Conservation (phyloP, 1,284 basidiomycete genomes). For the Papiliotrema flavescens region DNA sequence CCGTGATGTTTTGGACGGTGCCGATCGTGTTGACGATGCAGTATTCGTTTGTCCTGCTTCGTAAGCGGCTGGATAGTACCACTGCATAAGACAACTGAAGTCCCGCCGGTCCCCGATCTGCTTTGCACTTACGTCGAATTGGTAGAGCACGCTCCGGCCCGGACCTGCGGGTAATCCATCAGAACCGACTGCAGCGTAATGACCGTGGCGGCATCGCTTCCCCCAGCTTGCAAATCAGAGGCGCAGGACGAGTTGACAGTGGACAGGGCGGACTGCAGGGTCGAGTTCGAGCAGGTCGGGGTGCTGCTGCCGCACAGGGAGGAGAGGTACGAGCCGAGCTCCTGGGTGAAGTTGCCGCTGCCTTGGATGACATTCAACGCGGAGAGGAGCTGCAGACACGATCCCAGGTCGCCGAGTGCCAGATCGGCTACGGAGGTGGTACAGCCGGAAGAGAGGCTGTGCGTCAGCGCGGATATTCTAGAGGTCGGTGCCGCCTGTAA, state of each 20-base stretch:
- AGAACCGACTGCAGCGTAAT: constrained; percentile 22
- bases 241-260: constrained; percentile 23
- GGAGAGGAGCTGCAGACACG: constrained; percentile 33
- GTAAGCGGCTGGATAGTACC: background rate
- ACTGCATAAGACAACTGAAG: background rate
- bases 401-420: constrained; percentile 31
- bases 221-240: constrained; percentile 27
- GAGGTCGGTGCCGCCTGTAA: background rate
- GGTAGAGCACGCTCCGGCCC: constrained; percentile 37
- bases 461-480: background rate
- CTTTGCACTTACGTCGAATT: constrained; percentile 38
- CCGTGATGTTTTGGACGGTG: constrained; percentile 32
- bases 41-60: constrained; percentile 31
- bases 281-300: constrained; percentile 37
- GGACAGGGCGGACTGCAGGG: constrained; percentile 27
- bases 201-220: constrained; percentile 18
- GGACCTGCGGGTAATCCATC: constrained; percentile 29
- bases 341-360: constrained; percentile 26
- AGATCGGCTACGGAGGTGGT: constrained; percentile 13
- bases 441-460: background rate
- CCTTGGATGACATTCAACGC: constrained; percentile 24
- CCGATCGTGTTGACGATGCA: constrained; percentile 37
- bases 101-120: too few species aligned
- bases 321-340: constrained; percentile 35
- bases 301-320: constrained; percentile 33